A percentile compares a stretch with the other conserved stretches of the same genome.
These are phyloP conservation scores for Myxozyma geophila DNA, from an alignment of 805 yeast genomes.

Conservation along the genomic window DNA sequence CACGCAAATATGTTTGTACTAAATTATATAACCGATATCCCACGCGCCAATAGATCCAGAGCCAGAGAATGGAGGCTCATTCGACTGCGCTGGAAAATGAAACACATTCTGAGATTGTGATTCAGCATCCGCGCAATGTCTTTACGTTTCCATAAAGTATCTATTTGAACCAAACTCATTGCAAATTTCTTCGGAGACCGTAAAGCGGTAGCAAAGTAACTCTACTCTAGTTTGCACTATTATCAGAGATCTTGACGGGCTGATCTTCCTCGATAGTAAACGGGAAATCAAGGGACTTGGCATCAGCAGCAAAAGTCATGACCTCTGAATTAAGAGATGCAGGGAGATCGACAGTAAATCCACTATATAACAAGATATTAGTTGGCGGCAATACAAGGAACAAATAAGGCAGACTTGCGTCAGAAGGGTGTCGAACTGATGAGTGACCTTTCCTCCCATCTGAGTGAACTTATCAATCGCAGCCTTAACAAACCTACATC, in stretches of 20 bases:
- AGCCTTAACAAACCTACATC: slow-evolving; percentile 18
- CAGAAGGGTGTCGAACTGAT: slow-evolving; percentile 28
- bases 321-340: slow-evolving; percentile 17
- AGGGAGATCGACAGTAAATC: slow-evolving; percentile 30
- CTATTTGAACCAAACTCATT: too few relatives aligned
- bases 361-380: slow-evolving; percentile 8
- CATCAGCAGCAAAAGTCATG: slow-evolving; percentile 5
- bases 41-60: neutral
- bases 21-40: neutral
- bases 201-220: neutral
- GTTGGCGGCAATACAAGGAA: neutral
- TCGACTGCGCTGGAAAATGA: too few relatives aligned
- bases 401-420: slow-evolving; percentile 11
- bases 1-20: neutral
- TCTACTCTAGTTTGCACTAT: slow-evolving; percentile 5
- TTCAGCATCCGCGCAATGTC: too few relatives aligned
- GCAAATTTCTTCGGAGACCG: neutral
- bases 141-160: neutral
- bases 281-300: slow-evolving; percentile 19
- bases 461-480: slow-evolving; percentile 23
- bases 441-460: slow-evolving; percentile 30
- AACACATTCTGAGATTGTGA: too few relatives aligned
- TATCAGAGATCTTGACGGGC: slow-evolving; percentile 12
- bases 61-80: too few relatives aligned
- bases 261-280: slow-evolving; percentile 33